Evolutionary conservation across 768 basidiomycete species (phyloP).

Genomic region (Hortiboletus flavorubellus): DNA sequence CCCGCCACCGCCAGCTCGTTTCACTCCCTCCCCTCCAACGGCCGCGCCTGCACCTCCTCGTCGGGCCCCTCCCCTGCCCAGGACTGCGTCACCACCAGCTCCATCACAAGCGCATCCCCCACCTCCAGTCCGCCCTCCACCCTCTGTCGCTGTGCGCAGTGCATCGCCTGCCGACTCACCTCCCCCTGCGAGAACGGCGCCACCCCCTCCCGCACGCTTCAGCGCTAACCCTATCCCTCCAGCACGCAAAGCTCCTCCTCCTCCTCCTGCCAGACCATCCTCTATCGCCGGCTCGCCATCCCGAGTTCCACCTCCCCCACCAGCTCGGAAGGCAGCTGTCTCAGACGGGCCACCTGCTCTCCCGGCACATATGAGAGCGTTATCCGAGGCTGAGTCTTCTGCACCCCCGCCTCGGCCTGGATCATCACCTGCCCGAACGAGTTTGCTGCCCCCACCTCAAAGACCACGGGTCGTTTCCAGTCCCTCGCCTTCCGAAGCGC

Average conservation of each 20-base stretch:
- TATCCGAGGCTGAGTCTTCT: slow-evolving; percentile 43
- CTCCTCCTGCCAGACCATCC: slow-evolving; percentile 45
- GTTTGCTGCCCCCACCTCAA: slow-evolving; percentile 21
- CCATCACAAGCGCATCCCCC: slow-evolving; percentile 23
- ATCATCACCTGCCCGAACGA: slow-evolving; percentile 26
- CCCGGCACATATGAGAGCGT: slow-evolving; percentile 39
- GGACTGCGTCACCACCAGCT: slow-evolving; percentile 28
- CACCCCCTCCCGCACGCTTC: slow-evolving; percentile 29
- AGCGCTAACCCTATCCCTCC: slow-evolving; percentile 21
- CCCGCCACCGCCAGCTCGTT: slow-evolving; percentile 41
- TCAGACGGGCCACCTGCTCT: slow-evolving; percentile 28
- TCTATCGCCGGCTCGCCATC: slow-evolving; percentile 27
- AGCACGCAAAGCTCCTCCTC: slow-evolving; percentile 37
- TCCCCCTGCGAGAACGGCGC: slow-evolving; percentile 13
- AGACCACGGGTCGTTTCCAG: slow-evolving; percentile 26
- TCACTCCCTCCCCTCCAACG: slow-evolving; percentile 27
- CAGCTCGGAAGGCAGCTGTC: slow-evolving; percentile 36
- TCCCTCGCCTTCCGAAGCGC: slow-evolving; percentile 21
- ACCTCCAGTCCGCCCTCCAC: slow-evolving; percentile 26
- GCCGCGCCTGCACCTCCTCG: slow-evolving; percentile 23
- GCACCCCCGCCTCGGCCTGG: slow-evolving; percentile 31
- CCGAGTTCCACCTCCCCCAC: slow-evolving; percentile 39
- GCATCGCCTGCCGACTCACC: slow-evolving; percentile 17
- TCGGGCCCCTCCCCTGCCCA: slow-evolving; percentile 33
- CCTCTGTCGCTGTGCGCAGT: slow-evolving; percentile 27